phyloP scores from a whole-genome alignment of 2,329 filamentous ascomycete species.

The Aspergillus ochraceus region DNA sequence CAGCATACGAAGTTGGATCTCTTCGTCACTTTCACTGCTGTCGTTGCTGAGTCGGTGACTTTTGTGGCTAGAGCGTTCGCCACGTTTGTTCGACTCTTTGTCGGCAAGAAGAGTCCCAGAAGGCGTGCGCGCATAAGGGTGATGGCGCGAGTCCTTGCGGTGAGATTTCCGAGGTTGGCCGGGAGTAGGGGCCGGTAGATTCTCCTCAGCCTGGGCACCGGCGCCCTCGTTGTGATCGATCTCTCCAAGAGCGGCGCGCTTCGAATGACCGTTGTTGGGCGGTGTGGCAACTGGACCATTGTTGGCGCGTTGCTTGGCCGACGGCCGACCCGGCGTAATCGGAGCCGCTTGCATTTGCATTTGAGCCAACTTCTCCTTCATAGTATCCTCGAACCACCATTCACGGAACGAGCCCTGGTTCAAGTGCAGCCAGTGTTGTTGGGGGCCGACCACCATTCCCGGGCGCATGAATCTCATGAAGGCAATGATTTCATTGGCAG shows the following conservation, averaged over 20 bases:
- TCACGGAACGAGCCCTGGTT: conserved; percentile 97
- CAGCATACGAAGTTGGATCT: conserved; percentile 74
- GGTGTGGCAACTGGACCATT: conserved; percentile 77
- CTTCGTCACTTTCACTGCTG: conserved; percentile 73
- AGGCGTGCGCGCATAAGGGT: conserved; percentile 66
- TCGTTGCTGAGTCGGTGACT: conserved; percentile 60
- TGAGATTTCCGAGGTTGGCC: conserved; percentile 91
- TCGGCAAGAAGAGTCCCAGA: conserved; percentile 45
- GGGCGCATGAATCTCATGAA: conserved; percentile 99
- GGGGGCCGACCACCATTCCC: conserved; percentile 97
- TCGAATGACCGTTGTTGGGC: conserved; percentile 72
- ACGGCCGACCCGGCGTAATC: conserved; percentile 52
- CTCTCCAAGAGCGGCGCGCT: conserved; percentile 86
- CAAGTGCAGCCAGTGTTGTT: conserved; percentile 98
- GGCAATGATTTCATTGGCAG: conserved; percentile 93
- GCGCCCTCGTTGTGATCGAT: conserved; percentile 75
- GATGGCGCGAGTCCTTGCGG: conserved; percentile 70
- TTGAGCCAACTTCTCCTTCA: conserved; percentile 79
- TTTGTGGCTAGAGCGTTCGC: conserved; percentile 48
- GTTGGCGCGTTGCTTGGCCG: conserved; percentile 63
- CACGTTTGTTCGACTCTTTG: conserved; percentile 26
- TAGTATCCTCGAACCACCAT: conserved; percentile 82
- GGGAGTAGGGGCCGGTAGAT: conserved; percentile 89
- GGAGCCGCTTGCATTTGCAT: conserved; percentile 61
- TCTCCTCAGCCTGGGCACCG: conserved; percentile 64